Evolutionary conservation across 441 rosid species (phyloP).

Genomic region (Melastoma candidum): DNA sequence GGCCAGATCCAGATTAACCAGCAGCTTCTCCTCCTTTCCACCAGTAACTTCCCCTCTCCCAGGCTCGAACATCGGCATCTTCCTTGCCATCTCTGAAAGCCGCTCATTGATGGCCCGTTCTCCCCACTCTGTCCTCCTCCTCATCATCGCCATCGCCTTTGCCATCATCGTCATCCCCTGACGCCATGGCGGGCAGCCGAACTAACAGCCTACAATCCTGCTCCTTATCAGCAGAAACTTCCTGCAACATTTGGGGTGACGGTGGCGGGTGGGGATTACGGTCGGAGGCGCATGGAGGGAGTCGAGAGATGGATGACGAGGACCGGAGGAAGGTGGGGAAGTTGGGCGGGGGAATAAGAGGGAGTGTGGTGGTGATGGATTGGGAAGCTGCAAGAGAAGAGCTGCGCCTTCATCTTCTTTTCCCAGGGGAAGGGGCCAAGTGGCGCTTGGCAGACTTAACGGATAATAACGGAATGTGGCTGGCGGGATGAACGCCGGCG

Average conservation of each 20-base stretch:
- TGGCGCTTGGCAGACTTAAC: too few relatives aligned
- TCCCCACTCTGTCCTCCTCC: slow-evolving; percentile 3
- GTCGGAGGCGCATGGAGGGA: too few relatives aligned
- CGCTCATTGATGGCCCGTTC: slow-evolving; percentile 43
- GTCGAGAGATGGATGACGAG: too few relatives aligned
- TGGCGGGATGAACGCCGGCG: too few relatives aligned
- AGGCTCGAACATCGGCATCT: slow-evolving; percentile 86
- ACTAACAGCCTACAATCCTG: slow-evolving; percentile 27
- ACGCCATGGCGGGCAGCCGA: slow-evolving; percentile 62
- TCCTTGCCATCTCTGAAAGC: slow-evolving; percentile 61
- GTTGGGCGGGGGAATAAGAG: too few relatives aligned
- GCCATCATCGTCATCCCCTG: slow-evolving; percentile 20
- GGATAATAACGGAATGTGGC: too few relatives aligned
- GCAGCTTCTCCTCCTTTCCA: slow-evolving; percentile 44
- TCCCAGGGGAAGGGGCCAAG: too few relatives aligned
- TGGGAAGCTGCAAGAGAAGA: too few relatives aligned
- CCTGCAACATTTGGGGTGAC: slow-evolving; percentile 6
- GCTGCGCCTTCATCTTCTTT: too few relatives aligned
- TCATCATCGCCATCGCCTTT: background rate
- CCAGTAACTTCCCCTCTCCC: slow-evolving; percentile 30
- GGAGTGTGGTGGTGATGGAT: too few relatives aligned
- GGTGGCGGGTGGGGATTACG: background rate
- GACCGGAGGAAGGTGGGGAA: too few relatives aligned
- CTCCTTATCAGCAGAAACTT: slow-evolving; percentile 22
- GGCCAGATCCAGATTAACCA: slow-evolving; percentile 72